Percentiles rank a stretch among this genome's conserved stretches.
These are phyloP conservation scores for Periglandula ipomoeae DNA, from an alignment of 2,329 filamentous ascomycete species.

Conservation along the genomic window DNA sequence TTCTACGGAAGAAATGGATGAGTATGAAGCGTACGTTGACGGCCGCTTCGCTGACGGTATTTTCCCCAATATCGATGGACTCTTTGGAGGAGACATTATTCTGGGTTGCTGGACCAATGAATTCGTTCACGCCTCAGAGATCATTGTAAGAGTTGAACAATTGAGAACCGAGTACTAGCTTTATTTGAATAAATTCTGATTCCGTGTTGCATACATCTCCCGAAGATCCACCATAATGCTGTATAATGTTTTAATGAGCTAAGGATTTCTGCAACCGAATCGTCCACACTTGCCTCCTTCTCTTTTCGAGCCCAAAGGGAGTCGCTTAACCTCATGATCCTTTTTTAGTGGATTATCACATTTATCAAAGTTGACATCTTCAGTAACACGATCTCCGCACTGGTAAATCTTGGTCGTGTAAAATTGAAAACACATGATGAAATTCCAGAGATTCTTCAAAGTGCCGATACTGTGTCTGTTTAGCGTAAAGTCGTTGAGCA, in stretches of 20 bases:
- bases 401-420: constrained; percentile 1
- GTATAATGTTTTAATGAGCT: background rate
- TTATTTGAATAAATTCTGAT: background rate
- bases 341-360: constrained; percentile 3
- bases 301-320: background rate
- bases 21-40: constrained; percentile 10
- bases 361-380: constrained; percentile 3
- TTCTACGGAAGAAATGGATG: constrained; percentile 7
- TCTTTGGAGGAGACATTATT: constrained; percentile 8
- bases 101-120: constrained; percentile 6
- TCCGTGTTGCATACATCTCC: background rate
- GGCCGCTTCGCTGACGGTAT: constrained; percentile 7
- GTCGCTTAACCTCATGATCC: constrained; percentile 1
- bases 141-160: background rate
- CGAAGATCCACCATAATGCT: background rate
- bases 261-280: constrained; percentile 1
- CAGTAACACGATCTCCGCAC: constrained; percentile 4
- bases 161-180: background rate
- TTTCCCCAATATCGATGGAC: constrained; percentile 7
- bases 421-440: constrained; percentile 3
- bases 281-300: constrained; percentile 4
- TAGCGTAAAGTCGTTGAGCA: too few species aligned
- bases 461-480: too few species aligned
- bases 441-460: too few species aligned
- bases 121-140: constrained; percentile 1